Evolutionary conservation across 495 filamentous ascomycete genomes (phyloP), one percentile per base, ranked within the genome.

Genomic region (Aspergillus bertholletiae): DNA sequence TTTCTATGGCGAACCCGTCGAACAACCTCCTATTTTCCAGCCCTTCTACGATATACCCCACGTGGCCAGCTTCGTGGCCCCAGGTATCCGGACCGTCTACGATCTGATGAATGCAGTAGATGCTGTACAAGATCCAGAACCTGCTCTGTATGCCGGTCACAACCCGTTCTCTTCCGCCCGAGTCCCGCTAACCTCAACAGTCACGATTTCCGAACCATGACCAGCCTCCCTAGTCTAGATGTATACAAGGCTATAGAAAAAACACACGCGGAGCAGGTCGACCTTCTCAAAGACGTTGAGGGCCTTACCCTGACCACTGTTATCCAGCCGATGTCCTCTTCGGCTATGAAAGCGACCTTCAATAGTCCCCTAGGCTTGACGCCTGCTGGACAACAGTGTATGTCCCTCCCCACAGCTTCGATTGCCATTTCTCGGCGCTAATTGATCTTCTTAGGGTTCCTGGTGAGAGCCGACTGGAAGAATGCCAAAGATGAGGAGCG

Each of bases 71-170:
- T 21, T 37, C 2, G 27, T 49, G 15, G 11, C 4, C 1, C 24
- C 24, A 6, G 27, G 26, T 1, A 7, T 12, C 2, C 44, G 37
- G 24, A 54, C 50, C 6, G 26, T 50, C 24, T 50, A 23, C 13
- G 34, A 58, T 18, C 53, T 39, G 11, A 15, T n/a, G 58, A 56
- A 41, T n/a, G n/a, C n/a, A n/a, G n/a, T n/a, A n/a, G n/a, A n/a
- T n/a, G n/a, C n/a, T n/a, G n/a, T n/a, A n/a, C n/a, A n/a, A n/a
- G n/a, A n/a, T n/a, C n/a, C n/a, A n/a, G n/a, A n/a, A n/a, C n/a
- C n/a, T n/a, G n/a, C n/a, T n/a, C n/a, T n/a, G n/a, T n/a, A n/a
- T n/a, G n/a, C n/a, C n/a, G n/a, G n/a, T n/a, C n/a, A n/a, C n/a
- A n/a, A n/a, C n/a, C n/a, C n/a, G n/a, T n/a, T n/a, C n/a, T n/a